Evolutionary conservation across 2,329 filamentous ascomycete genomes (phyloP), one percentile per base, ranked within the genome.

Genomic region (Neoascochyta sp.): DNA sequence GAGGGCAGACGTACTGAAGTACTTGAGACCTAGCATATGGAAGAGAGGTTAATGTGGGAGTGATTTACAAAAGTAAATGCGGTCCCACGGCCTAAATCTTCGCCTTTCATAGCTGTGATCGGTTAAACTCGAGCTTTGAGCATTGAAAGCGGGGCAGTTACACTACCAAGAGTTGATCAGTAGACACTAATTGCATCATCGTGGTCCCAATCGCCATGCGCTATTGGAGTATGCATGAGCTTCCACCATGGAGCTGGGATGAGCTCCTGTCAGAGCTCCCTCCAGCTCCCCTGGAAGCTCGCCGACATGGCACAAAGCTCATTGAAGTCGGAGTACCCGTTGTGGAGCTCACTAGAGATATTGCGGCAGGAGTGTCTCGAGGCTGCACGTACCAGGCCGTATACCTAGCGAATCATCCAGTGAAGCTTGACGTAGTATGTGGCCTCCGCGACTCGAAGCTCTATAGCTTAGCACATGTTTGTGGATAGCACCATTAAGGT

Each of bases 11-110:
- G 20, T 6, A 49, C 47, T 42, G 22, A 51, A 41, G 24, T 36
- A 45, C 24, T 33, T 36, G 25, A 51, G 36, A 22, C 44, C 40
- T 37, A 48, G 41, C 45, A 51, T 51, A 26, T 47, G 45, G 45
- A 36, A 35, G 17, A 17, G 13, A 14, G 18, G 33, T 14, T 23
- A 30, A 10, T 20, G 25, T 19, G 24, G 30, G 26, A 27, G 12
- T 14, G 23, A 24, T 9, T 13, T 28, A 20, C n/a, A n/a, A n/a
- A n/a, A n/a, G n/a, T n/a, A 25, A 22, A 23, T 16, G 34, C 30
- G 19, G 25, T 11, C 9, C 14, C 17, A 36, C 29, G 16, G 24
- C 32, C 32, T 39, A 44, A 30, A 39, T 32, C 26, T 9, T 34
- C 15, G 27, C 11, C 16, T 23, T 26, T 24, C 21, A 24, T 21